Conservation (phyloP, 768 basidiomycete species). For the Trametes villosa region DNA sequence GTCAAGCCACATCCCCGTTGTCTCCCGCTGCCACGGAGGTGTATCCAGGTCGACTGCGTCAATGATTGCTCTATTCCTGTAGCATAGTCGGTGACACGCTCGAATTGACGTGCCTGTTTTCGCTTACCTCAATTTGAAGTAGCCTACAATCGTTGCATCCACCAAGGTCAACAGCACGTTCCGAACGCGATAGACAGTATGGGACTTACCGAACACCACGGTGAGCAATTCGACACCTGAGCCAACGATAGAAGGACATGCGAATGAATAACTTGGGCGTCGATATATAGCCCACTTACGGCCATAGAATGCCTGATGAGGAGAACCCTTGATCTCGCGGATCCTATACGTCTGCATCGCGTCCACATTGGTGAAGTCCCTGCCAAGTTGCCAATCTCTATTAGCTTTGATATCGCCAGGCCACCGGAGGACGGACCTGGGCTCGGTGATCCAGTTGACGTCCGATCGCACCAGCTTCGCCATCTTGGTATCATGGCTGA, state of each 20-base stretch:
- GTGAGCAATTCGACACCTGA: constrained; percentile 66
- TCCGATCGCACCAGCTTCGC: constrained; percentile 75
- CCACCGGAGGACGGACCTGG: constrained; percentile 21
- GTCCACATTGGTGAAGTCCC: constrained; percentile 66
- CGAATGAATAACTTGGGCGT: not conserved
- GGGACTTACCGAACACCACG: constrained; percentile 69
- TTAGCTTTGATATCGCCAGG: not conserved
- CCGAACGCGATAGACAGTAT: not conserved
- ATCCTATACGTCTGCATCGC: constrained; percentile 79
- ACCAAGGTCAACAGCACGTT: not conserved
- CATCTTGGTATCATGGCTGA: constrained; percentile 77
- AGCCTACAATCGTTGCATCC: constrained; percentile 53
- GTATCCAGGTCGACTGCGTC: constrained; percentile 81
- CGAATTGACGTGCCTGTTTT: not conserved
- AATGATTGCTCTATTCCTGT: constrained; percentile 64
- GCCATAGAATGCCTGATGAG: constrained; percentile 69
- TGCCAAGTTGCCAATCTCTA: not conserved
- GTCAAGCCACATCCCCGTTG: constrained; percentile 82
- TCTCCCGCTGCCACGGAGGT: constrained; percentile 74
- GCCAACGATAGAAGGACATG: constrained; percentile 4
- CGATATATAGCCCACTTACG: constrained; percentile 47
- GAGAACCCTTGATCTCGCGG: constrained; percentile 60
- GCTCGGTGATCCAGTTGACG: constrained; percentile 78
- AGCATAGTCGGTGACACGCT: not conserved
- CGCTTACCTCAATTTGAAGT: constrained; percentile 73